These are phyloP conservation scores for Colletotrichum somersetense DNA, from an alignment of 2,329 filamentous ascomycete species.

Conservation along the genomic window DNA sequence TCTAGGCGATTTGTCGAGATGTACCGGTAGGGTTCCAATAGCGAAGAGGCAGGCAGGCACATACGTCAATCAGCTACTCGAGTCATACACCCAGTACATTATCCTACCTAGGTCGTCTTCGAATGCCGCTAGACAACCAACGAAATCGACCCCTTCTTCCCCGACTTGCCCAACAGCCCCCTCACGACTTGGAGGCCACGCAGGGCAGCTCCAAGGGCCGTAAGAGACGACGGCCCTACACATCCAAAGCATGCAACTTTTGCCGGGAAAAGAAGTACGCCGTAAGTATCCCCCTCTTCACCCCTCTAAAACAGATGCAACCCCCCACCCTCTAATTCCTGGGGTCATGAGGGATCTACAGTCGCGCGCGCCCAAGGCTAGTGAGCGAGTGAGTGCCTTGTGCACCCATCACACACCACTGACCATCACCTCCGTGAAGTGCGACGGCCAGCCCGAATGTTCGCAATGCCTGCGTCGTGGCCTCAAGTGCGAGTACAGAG, in stretches of 20 bases:
- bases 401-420: background rate
- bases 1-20: background rate
- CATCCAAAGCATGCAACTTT: constrained; percentile 10
- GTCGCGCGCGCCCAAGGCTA: background rate
- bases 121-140: constrained; percentile 3
- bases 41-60: background rate
- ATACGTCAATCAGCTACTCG: too few species aligned
- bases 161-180: background rate
- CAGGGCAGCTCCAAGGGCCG: background rate
- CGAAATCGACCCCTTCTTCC: background rate
- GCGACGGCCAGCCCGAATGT: constrained; percentile 5
- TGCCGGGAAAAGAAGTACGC: constrained; percentile 13
- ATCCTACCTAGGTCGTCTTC: background rate
- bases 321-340: background rate
- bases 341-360: background rate
- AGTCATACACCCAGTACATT: too few species aligned
- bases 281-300: background rate
- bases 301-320: background rate
- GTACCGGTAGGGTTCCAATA: background rate
- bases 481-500: constrained; percentile 8
- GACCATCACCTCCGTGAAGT: background rate
- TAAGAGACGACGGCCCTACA: constrained; percentile 6
- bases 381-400: too few species aligned
- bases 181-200: background rate
- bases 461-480: background rate